Percentiles rank a stretch among this genome's conserved stretches.
phyloP scores from a whole-genome alignment of 345 rosid species.

The Pistacia integerrima region DNA sequence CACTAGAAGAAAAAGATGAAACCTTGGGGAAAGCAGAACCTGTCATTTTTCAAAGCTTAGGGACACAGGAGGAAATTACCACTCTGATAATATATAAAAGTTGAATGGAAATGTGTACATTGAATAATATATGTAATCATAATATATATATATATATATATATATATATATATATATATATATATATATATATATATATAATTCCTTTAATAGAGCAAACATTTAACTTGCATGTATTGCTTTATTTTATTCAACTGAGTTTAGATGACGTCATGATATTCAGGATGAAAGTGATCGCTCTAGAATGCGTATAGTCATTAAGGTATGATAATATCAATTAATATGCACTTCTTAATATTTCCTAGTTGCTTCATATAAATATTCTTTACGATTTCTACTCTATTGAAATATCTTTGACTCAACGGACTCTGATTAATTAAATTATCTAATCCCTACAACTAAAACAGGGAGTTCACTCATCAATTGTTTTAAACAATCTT shows the following conservation, averaged over 20 bases:
- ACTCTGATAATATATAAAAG: too few species aligned
- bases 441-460: conserved; percentile 46
- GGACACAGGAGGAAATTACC: too few species aligned
- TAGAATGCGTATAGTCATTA: conserved; percentile 94
- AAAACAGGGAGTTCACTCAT: conserved; percentile 85
- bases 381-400: background rate
- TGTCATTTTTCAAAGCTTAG: too few species aligned
- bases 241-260: conserved; percentile 44
- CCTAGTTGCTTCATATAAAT: conserved; percentile 5
- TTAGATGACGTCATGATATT: conserved; percentile 92
- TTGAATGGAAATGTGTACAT: too few species aligned
- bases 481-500: conserved; percentile 79
- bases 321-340: conserved; percentile 48
- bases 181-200: too few species aligned
- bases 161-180: too few species aligned
- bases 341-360: conserved; percentile 5
- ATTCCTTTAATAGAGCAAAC: too few species aligned
- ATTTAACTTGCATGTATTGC: background rate
- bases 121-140: too few species aligned
- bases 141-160: too few species aligned
- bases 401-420: background rate
- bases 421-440: background rate
- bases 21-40: too few species aligned
- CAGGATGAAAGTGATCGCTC: conserved; percentile 96
- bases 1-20: too few species aligned